Base-by-base conservation (phyloP, 345 rosid species). In the Ceriops zippeliana region DNA sequence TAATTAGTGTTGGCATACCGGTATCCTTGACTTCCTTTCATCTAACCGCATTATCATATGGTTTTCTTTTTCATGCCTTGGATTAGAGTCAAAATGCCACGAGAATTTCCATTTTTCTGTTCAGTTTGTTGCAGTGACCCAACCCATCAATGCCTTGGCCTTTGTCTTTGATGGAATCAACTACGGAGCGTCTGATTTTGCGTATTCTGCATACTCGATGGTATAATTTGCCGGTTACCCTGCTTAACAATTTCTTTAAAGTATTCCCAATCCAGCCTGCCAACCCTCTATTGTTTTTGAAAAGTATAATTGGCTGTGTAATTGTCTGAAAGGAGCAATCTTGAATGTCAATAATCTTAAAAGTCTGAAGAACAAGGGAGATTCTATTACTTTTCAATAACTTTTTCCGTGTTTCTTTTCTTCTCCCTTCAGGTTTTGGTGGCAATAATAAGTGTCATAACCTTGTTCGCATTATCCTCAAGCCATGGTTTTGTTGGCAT, bases 401-500 rank as follows among this genome's bases (percentile, higher is more conserved):
- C 2, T 46, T 35, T 6, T 17, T 30, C 27, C 24, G 5, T 24
- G 6, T 64, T 49, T 30, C 58, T 53, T 61, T 16, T 24, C 26
- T 30, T 1, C 66, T 16, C 32, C 34, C 0, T 24, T n/a, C 71
- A 84, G 88, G 78, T 78, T 64, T 15, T 60, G 53, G 84, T 80
- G 66, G 74, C 83, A n/a, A 27, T 62, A 65, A 15, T 70, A 27
- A 84, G 84, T 82, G 74, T 74, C 15, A 13, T 38, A 4, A 24
- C 61, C 72, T 76, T 84, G 61, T 67, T 73, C 62, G 31, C 46
- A 13, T 71, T 78, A 35, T 76, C 84, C 49, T 60, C 78, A 6
- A 69, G 73, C 63, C 63, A 67, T 19, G 84, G 84, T 38, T 84
- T 65, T 72, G 32, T 76, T 28, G 88, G 86, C 20, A 76, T 80